Evolutionary conservation across 768 basidiomycete species (phyloP), one percentile per base, ranked within the genome.

Genomic region (Phaeotremella skinneri): DNA sequence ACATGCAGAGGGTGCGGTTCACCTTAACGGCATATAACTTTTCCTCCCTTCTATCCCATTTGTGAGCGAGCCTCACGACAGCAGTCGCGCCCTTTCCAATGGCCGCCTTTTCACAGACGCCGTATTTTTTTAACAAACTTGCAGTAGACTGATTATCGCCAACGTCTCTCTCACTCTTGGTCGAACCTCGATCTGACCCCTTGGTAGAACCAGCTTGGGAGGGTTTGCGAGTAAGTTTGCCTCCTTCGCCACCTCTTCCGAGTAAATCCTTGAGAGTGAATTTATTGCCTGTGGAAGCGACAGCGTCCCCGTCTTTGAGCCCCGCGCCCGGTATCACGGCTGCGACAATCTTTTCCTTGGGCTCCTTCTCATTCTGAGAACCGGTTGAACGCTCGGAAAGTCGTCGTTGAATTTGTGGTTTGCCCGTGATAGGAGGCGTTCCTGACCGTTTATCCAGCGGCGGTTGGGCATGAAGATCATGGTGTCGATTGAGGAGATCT

Each of bases 61-160:
- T 99, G 79, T 99, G 96, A 42, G 93, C 94, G 17, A 99, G 83
- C 47, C 91, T 82, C 43, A 99, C 94, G 55, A 97, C 91, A 49
- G 90, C 91, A 25, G 96, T 99, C n/a, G 94, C 96, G 20, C 94
- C 94, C 78, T 92, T 96, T 37, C 94, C 94, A 63, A 99, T 96
- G 13, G 94, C 93, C 21, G 91, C 85, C 80, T 90, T 91, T 80
- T 93, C 91, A 77, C 93, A 98, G 13, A 96, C 86, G 30, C 94
- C 96, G 73, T 98, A 99, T 82, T 98, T 98, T 78, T 91, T 86
- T 37, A 88, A 79, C 64, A 88, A 71, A 60, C 82, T 84, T 14
- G 81, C 80, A 11, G 83, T 81, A 58, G 81, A 83, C 11, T 41
- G 47, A 48, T 64, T 63, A 39, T 83, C 85, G 2, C 81, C 84